These are phyloP conservation scores for Colletotrichum plurivorum DNA, from an alignment of 2,329 filamentous ascomycete genomes.

Conservation along the genomic window DNA sequence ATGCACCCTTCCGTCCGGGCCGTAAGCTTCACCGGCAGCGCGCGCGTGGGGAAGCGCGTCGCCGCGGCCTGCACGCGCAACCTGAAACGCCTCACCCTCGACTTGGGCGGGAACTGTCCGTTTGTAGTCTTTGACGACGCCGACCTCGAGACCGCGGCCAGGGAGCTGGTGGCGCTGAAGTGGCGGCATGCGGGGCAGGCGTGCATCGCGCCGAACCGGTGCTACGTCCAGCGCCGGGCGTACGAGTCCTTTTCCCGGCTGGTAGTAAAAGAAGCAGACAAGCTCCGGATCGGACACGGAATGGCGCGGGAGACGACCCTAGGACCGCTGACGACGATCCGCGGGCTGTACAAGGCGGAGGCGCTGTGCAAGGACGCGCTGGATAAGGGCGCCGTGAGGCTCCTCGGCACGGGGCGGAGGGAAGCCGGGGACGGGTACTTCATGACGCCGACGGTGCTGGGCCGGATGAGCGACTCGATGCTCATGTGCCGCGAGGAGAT, in stretches of 20 bases:
- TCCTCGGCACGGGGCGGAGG: slow-evolving; percentile 69
- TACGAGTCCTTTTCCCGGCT: slow-evolving; percentile 69
- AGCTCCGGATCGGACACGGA: slow-evolving; percentile 43
- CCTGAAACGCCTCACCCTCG: slow-evolving; percentile 75
- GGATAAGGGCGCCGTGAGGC: slow-evolving; percentile 72
- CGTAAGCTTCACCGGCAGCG: slow-evolving; percentile 83
- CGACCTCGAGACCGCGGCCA: slow-evolving; percentile 72
- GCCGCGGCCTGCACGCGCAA: slow-evolving; percentile 73
- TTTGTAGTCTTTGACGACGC: slow-evolving; percentile 76
- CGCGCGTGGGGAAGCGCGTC: slow-evolving; percentile 78
- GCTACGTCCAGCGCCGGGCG: slow-evolving; percentile 69
- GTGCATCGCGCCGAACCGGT: slow-evolving; percentile 71
- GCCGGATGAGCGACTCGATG: slow-evolving; percentile 78
- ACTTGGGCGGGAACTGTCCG: slow-evolving; percentile 79
- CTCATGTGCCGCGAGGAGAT: slow-evolving; percentile 78
- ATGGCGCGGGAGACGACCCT: slow-evolving; percentile 49
- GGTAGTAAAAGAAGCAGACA: slow-evolving; percentile 47
- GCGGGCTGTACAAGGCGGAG: slow-evolving; percentile 52
- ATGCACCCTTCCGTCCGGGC: slow-evolving; percentile 79
- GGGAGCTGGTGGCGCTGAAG: slow-evolving; percentile 66
- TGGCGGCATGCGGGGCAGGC: slow-evolving; percentile 72
- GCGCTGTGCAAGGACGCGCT: slow-evolving; percentile 75
- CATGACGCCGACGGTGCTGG: slow-evolving; percentile 79
- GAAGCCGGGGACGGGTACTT: slow-evolving; percentile 76
- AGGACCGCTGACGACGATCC: slow-evolving; percentile 53